Conservation (phyloP, 768 basidiomycete species). For the Asterophora parasitica region DNA sequence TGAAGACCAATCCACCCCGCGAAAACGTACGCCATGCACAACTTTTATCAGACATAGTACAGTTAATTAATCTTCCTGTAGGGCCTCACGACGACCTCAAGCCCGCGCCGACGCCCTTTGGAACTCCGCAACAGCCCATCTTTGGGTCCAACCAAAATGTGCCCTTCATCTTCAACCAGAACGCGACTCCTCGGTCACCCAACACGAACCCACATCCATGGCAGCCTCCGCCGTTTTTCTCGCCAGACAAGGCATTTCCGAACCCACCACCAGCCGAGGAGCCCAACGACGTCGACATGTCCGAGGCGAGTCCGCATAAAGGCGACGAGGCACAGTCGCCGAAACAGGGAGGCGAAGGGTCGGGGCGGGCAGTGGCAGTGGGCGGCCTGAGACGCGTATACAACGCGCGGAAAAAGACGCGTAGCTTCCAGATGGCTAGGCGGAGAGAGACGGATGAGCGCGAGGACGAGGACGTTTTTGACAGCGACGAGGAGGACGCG, state of each 20-base stretch:
- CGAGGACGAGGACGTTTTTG: slow-evolving; percentile 38
- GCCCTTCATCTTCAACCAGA: slow-evolving; percentile 64
- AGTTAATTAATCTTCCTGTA: slow-evolving; percentile 13
- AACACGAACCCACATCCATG: slow-evolving; percentile 62
- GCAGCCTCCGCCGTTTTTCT: slow-evolving; percentile 59
- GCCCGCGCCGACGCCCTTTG: slow-evolving; percentile 38
- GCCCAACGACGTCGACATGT: slow-evolving; percentile 70
- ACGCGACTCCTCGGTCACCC: slow-evolving; percentile 35
- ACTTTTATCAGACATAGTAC: slow-evolving; percentile 6
- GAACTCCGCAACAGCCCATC: slow-evolving; percentile 36
- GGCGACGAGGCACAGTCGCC: slow-evolving; percentile 31
- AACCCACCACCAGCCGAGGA: slow-evolving; percentile 36
- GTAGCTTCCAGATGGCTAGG: slow-evolving; percentile 18
- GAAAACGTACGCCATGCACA: slow-evolving; percentile 54
- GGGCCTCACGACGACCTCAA: slow-evolving; percentile 39
- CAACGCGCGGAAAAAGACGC: slow-evolving; percentile 52
- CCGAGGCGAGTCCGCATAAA: slow-evolving; percentile 60
- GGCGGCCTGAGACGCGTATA: slow-evolving; percentile 66
- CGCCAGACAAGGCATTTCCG: slow-evolving; percentile 57
- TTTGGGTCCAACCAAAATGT: slow-evolving; percentile 65
- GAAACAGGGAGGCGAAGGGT: slow-evolving; percentile 17
- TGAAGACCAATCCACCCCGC: slow-evolving; percentile 49
- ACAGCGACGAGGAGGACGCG: slow-evolving; percentile 44
- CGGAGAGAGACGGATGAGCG: slow-evolving; percentile 23
- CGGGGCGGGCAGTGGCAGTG: slow-evolving; percentile 49